Conservation (phyloP, 2,329 filamentous ascomycete genomes). For the Pseudogymnoascus sp. region DNA sequence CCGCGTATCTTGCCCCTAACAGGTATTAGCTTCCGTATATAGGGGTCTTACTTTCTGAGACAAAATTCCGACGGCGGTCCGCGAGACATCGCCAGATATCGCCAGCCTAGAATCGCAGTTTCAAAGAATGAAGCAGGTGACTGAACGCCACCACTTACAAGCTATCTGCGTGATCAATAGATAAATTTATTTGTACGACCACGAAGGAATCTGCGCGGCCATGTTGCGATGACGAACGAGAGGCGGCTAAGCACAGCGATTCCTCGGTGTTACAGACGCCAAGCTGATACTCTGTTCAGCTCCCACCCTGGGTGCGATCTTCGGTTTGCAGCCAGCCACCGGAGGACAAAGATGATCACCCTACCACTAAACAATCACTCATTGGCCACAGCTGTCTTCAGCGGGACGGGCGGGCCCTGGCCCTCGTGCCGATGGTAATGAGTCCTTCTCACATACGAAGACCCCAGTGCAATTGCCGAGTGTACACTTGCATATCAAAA, state of each 20-base stretch:
- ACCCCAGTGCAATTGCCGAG: not conserved
- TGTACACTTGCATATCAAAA: not conserved
- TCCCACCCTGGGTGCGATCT: not conserved
- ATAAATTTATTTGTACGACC: not conserved
- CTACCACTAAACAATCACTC: not conserved
- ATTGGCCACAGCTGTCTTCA: not conserved
- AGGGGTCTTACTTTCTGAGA: not conserved
- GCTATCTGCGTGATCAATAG: not conserved
- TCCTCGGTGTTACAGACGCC: not conserved
- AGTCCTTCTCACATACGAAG: not conserved
- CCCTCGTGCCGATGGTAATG: not conserved
- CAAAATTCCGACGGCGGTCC: not conserved
- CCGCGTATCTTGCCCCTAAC: not conserved
- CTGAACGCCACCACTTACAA: not conserved
- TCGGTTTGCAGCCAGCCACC: constrained; percentile 1
- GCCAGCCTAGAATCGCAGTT: not conserved
- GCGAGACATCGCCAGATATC: not conserved
- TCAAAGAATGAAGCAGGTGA: not conserved
- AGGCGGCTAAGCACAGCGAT: not conserved
- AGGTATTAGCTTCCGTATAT: not conserved
- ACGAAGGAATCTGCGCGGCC: not conserved
- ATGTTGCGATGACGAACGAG: not conserved
- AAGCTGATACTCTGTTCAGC: not conserved
- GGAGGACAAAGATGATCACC: not conserved
- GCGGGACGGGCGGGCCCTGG: no score